phyloP scores from a whole-genome alignment of 1,139 yeast species.

The Yamadazyma epiphylla region DNA sequence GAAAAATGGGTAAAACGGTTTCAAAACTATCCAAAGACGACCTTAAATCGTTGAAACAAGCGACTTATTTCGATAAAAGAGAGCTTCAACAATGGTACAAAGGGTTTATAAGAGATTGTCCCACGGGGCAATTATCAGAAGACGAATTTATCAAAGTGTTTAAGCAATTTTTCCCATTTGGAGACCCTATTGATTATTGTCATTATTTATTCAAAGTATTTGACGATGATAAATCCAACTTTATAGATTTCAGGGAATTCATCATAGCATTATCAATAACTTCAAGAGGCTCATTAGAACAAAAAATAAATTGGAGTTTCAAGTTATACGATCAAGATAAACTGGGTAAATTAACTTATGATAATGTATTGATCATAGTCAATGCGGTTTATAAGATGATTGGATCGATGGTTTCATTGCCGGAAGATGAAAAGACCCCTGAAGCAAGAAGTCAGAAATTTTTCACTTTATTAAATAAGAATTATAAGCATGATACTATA shows the following conservation, averaged over 20 bases:
- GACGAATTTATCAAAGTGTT: constrained; percentile 89
- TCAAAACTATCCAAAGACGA: constrained; percentile 92
- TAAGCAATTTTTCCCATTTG: constrained; percentile 97
- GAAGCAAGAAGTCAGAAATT: constrained; percentile 82
- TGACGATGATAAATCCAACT: constrained; percentile 77
- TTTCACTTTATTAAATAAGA: constrained; percentile 68
- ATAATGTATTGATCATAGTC: constrained; percentile 77
- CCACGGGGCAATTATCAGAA: constrained; percentile 81
- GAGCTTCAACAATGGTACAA: constrained; percentile 98
- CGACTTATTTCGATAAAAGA: constrained; percentile 88
- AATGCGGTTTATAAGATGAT: constrained; percentile 91
- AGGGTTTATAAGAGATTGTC: constrained; percentile 92
- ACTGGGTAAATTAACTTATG: constrained; percentile 69
- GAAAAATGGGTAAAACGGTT: constrained; percentile 86
- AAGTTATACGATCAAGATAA: constrained; percentile 78
- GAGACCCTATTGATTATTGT: constrained; percentile 91
- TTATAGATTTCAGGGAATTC: constrained; percentile 89
- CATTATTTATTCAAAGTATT: constrained; percentile 85
- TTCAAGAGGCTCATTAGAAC: constrained; percentile 83
- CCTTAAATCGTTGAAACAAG: constrained; percentile 72
- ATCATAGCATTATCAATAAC: constrained; percentile 85
- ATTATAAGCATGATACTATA: constrained; percentile 58
- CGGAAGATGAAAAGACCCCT: constrained; percentile 92
- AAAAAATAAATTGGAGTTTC: constrained; percentile 85
- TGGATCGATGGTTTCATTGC: constrained; percentile 88